Evolutionary conservation across 495 filamentous ascomycete species (phyloP).

Genomic region (Pseudoneurospora amorphoporcata): DNA sequence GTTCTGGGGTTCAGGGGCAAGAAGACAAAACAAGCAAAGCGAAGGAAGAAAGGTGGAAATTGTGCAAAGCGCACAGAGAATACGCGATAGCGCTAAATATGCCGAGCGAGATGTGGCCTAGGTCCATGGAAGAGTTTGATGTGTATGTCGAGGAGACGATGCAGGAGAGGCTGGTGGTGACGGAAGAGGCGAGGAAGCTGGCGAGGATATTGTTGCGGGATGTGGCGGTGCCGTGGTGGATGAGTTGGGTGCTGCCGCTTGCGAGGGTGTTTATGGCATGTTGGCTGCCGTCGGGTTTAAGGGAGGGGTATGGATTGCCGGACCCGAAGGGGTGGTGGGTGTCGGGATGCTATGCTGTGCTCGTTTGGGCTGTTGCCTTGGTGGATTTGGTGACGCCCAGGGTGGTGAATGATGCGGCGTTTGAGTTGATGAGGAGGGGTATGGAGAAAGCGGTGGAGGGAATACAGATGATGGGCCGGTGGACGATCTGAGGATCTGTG

Average conservation of each 20-base stretch:
- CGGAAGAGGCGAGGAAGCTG: neutral
- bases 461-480: neutral
- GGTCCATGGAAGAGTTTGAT: constrained; percentile 6
- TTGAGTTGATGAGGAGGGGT: constrained; percentile 3
- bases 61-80: neutral
- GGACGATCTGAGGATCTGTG: constrained; percentile 1
- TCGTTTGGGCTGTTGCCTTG: neutral
- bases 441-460: constrained; percentile 9
- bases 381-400: neutral
- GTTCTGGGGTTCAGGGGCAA: neutral
- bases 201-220: constrained; percentile 2
- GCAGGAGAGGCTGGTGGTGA: neutral
- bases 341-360: constrained; percentile 1
- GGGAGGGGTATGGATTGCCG: constrained; percentile 4
- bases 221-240: constrained; percentile 7
- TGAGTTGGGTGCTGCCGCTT: constrained; percentile 6
- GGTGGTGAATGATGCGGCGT: neutral
- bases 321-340: constrained; percentile 1
- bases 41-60: constrained; percentile 1
- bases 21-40: neutral
- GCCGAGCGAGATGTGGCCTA: constrained; percentile 5
- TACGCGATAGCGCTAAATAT: constrained; percentile 6
- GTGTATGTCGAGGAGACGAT: neutral
- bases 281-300: constrained; percentile 2
- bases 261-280: constrained; percentile 7